Evolutionary conservation across 768 basidiomycete species (phyloP).

Genomic region (Tephrocybe sp.): DNA sequence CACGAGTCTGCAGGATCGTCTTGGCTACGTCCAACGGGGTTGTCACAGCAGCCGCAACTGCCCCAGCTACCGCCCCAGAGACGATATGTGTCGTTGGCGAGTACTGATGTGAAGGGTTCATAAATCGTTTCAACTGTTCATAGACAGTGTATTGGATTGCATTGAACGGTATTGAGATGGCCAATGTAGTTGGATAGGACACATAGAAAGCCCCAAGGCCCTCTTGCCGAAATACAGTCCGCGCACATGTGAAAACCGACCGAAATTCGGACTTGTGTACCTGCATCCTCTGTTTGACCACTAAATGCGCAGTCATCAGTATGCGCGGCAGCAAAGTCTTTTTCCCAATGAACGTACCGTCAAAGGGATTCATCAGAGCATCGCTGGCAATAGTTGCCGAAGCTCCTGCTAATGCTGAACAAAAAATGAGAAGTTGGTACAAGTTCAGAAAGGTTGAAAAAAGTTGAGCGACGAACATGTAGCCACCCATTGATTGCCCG

Average conservation of each 20-base stretch:
- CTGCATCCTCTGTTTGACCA: constrained; percentile 99
- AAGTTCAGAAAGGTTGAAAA: background rate
- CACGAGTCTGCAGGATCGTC: constrained; percentile 94
- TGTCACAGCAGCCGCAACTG: constrained; percentile 91
- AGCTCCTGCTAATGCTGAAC: constrained; percentile 88
- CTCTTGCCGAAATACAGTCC: constrained; percentile 81
- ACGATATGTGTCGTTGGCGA: constrained; percentile 92
- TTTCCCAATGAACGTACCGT: constrained; percentile 88
- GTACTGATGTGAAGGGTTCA: constrained; percentile 87
- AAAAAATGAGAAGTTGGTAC: constrained; percentile 2
- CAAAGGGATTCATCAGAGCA: constrained; percentile 99
- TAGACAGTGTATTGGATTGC: constrained; percentile 98
- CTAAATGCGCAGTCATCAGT: constrained; percentile 37
- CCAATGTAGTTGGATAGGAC: constrained; percentile 97
- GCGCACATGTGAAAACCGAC: constrained; percentile 83
- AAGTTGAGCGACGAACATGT: constrained; percentile 63
- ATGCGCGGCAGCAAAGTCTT: no score
- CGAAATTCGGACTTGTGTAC: constrained; percentile 91
- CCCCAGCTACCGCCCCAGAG: constrained; percentile 92
- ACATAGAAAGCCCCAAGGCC: constrained; percentile 94
- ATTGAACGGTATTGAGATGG: constrained; percentile 96
- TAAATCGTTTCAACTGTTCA: constrained; percentile 82
- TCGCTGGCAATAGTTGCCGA: constrained; percentile 93
- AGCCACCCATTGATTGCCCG: constrained; percentile 80
- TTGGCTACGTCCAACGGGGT: constrained; percentile 98